These are phyloP conservation scores for Cladorrhinum sp. DNA, from an alignment of 2,329 filamentous ascomycete species.

Conservation along the genomic window DNA sequence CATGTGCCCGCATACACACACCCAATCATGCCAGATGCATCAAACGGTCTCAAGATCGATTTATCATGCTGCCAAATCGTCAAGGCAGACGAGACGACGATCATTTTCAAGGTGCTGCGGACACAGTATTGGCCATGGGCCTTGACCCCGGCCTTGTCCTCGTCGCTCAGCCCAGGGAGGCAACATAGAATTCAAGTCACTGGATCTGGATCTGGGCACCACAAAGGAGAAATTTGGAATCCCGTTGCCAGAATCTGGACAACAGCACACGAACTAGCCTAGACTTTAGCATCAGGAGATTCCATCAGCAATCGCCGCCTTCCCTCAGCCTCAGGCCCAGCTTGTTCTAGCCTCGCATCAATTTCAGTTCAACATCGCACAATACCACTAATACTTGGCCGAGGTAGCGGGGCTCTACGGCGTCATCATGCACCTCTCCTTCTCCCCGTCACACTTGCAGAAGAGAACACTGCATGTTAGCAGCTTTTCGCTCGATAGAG, in stretches of 20 bases:
- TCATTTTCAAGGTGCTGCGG: neutral
- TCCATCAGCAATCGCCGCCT: neutral
- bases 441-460: slow-evolving; percentile 1
- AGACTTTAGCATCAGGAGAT: neutral
- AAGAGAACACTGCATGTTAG: neutral
- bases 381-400: neutral
- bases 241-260: neutral
- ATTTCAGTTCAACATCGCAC: neutral
- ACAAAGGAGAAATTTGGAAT: neutral
- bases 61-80: neutral
- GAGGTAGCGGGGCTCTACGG: slow-evolving; percentile 5
- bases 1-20: neutral
- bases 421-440: neutral
- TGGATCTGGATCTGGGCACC: neutral
- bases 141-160: neutral
- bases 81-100: neutral
- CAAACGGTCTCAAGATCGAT: slow-evolving; percentile 2
- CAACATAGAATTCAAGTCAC: neutral
- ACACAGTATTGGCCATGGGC: neutral
- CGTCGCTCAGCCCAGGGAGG: slow-evolving; percentile 2
- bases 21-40: neutral
- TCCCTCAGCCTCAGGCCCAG: neutral
- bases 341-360: neutral
- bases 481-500: neutral
- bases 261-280: neutral